Evolutionary conservation across 1,284 basidiomycete species (phyloP).

Genomic region (Moesziomyces parantarcticus): DNA sequence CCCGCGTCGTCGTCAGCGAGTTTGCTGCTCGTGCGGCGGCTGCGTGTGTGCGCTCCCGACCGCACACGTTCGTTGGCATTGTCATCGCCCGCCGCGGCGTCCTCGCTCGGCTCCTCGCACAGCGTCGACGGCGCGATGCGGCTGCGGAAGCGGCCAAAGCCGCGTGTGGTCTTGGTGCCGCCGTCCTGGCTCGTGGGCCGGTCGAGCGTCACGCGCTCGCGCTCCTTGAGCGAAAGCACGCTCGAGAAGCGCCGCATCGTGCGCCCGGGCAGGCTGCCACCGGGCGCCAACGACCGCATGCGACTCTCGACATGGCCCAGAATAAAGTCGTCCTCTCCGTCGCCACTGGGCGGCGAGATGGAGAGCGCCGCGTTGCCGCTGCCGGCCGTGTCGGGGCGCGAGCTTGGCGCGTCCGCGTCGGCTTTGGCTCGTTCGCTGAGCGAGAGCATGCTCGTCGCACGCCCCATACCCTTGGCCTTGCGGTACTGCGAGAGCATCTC

Average conservation of each 20-base stretch:
- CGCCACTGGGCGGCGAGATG: slow-evolving; percentile 9
- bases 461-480: slow-evolving; percentile 44
- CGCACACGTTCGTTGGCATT: too few relatives aligned
- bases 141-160: slow-evolving; percentile 33
- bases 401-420: slow-evolving; percentile 16
- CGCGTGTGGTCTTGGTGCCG: slow-evolving; percentile 13
- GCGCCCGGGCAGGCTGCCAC: slow-evolving; percentile 19
- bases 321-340: slow-evolving; percentile 34
- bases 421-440: slow-evolving; percentile 41
- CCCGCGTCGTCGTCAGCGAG: slow-evolving; percentile 8
- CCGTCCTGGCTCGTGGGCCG: slow-evolving; percentile 31
- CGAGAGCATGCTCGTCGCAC: slow-evolving; percentile 46
- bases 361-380: slow-evolving; percentile 13
- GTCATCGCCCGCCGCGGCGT: not conserved
- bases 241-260: slow-evolving; percentile 44
- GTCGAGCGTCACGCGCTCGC: slow-evolving; percentile 19
- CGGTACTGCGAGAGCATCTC: slow-evolving; percentile 65
- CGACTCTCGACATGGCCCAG: slow-evolving; percentile 37
- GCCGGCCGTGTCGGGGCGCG: slow-evolving; percentile 15
- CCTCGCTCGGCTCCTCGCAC: slow-evolving; percentile 25
- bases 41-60: too few relatives aligned
- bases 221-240: slow-evolving; percentile 31
- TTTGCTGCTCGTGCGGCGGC: not conserved
- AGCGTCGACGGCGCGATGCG: slow-evolving; percentile 30
- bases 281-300: slow-evolving; percentile 15